Conservation (phyloP, 2,329 filamentous ascomycete species). For the Boeremia exigua region DNA sequence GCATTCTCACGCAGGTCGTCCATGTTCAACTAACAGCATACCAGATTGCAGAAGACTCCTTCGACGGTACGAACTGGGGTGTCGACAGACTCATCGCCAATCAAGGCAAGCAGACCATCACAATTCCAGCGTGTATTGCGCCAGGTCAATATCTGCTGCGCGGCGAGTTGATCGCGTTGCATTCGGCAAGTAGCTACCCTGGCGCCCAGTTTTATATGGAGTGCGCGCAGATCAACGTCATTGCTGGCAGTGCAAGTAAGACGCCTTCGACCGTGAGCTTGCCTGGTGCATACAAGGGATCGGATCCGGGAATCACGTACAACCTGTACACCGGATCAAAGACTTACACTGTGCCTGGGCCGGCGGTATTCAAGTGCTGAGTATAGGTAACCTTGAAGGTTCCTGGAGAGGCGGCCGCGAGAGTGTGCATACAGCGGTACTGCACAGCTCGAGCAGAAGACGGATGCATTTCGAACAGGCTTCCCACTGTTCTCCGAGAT, state of each 20-base stretch:
- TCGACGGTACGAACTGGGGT: slow-evolving; percentile 45
- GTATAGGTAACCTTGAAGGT: too few relatives aligned
- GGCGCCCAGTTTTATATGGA: slow-evolving; percentile 55
- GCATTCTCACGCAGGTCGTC: too few relatives aligned
- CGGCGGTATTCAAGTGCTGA: slow-evolving; percentile 58
- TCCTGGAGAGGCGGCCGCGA: too few relatives aligned
- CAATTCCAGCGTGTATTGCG: slow-evolving; percentile 46
- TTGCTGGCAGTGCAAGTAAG: slow-evolving; percentile 37
- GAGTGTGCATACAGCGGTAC: too few relatives aligned
- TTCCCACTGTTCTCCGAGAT: too few relatives aligned
- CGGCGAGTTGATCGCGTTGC: slow-evolving; percentile 54
- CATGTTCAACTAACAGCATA: slow-evolving; percentile 24
- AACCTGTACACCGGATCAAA: slow-evolving; percentile 39
- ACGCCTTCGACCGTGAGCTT: slow-evolving; percentile 32
- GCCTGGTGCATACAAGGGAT: slow-evolving; percentile 43
- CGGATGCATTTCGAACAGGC: too few relatives aligned
- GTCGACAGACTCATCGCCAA: slow-evolving; percentile 47
- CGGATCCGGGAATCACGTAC: slow-evolving; percentile 40
- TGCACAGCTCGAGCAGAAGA: too few relatives aligned
- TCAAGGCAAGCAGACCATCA: slow-evolving; percentile 52
- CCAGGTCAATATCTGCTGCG: slow-evolving; percentile 52
- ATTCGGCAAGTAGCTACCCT: slow-evolving; percentile 39
- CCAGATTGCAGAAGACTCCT: slow-evolving; percentile 49
- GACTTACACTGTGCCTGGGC: slow-evolving; percentile 58
- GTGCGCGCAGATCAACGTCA: slow-evolving; percentile 44